These are phyloP conservation scores for Cryptosporidium xiaoi DNA, from an alignment of 169 alveolate genomes.

Conservation along the genomic window DNA sequence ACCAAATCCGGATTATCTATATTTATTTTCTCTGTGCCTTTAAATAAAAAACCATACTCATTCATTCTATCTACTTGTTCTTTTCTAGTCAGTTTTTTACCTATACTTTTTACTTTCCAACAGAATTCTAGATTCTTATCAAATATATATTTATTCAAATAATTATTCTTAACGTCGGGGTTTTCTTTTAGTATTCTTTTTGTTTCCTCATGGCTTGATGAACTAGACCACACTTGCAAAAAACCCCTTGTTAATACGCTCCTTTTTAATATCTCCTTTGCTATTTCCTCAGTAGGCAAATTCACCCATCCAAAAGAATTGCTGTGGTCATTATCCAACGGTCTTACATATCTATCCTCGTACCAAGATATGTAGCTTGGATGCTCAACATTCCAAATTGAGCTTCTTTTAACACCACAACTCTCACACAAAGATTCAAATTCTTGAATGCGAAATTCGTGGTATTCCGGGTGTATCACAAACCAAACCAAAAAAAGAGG, in stretches of 20 bases:
- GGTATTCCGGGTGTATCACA: constrained; percentile 78
- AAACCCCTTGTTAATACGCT: constrained; percentile 77
- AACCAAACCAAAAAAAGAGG: constrained; percentile 78
- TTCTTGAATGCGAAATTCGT: constrained; percentile 77
- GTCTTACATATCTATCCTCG: constrained; percentile 13
- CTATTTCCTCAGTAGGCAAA: constrained; percentile 70
- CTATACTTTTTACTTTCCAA: constrained; percentile 75
- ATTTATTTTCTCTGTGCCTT: constrained; percentile 51
- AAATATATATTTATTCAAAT: constrained; percentile 73
- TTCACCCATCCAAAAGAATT: constrained; percentile 73
- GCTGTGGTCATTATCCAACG: constrained; percentile 54
- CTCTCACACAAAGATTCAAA: constrained; percentile 75
- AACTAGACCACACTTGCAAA: constrained; percentile 79
- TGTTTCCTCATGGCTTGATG: constrained; percentile 71
- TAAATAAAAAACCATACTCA: constrained; percentile 53
- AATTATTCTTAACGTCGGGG: constrained; percentile 54
- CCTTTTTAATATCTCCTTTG: constrained; percentile 75
- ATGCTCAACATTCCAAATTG: constrained; percentile 10
- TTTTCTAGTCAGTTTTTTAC: constrained; percentile 72
- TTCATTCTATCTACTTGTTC: constrained; percentile 71
- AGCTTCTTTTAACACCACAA: constrained; percentile 68
- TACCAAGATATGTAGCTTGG: constrained; percentile 30
- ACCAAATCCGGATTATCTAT: constrained; percentile 7
- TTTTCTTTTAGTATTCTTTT: constrained; percentile 37
- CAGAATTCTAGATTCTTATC: constrained; percentile 71